Evolutionary conservation across 345 rosid species (phyloP), one percentile per base, ranked within the genome.

Genomic region (Bruguiera sexangula): DNA sequence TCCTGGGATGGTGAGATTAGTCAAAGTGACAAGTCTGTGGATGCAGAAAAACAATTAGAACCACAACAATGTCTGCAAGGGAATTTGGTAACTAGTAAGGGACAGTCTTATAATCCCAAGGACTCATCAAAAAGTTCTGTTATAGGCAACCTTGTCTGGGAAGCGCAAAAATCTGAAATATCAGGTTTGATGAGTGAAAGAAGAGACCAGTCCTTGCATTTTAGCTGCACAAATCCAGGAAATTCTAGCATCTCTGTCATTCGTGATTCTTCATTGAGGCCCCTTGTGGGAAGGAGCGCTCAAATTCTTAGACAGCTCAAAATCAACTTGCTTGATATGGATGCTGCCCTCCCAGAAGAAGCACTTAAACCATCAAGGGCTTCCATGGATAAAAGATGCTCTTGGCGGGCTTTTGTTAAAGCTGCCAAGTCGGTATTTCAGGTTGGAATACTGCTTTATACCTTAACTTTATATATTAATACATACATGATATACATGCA

Each of bases 321-420:
- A 59, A 74, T 71, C 71, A 66, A 71, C 76, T 74, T 80, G 70
- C 79, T 80, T 4, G 83, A 80, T 65, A 77, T 80, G 78, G 83
- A 80, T 15, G 83, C 83, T 60, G 79, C 78, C 29, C 74, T 80
- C 31, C 76, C 78, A 3, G 69, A 70, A 60, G 79, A 60, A 68
- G 78, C 83, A 19, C 57, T 77, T 59, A 77, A 75, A 60, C 24
- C 78, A 21, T 80, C 83, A 29, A 80, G 65, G 56, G 64, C 76
- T 52, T 54, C n/a, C 43, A 9, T 8, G 24, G 72, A 39, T 31
- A 80, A 71, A 54, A 54, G 76, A 30, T 32, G 83, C 67, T 65
- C 81, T 53, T 80, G 83, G 83, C 78, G 76, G 22, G 68, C 76
- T 10, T 76, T 70, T 67, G 73, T 80, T 51, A 80, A 80, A 60